Evolutionary conservation across 768 basidiomycete genomes (phyloP).

Genomic region (Lactarius evosmus): DNA sequence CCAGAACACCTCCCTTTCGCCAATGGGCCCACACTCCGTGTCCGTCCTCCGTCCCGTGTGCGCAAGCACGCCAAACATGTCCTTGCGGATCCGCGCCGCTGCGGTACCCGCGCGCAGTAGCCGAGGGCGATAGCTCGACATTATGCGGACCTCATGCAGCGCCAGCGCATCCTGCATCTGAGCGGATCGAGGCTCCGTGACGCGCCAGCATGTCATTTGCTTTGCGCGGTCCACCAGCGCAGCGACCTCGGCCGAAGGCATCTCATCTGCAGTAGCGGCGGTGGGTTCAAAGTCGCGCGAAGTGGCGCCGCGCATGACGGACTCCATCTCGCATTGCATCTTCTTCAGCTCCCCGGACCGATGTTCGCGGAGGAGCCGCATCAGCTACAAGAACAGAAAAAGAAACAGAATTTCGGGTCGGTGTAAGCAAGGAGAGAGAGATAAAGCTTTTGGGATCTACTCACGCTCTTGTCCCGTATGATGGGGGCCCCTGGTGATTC

Average conservation of each 20-base stretch:
- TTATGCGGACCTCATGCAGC: slow-evolving; percentile 2
- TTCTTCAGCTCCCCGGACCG: neutral
- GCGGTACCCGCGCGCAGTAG: neutral
- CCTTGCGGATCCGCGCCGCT: neutral
- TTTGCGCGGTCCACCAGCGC: neutral
- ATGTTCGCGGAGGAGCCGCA: neutral
- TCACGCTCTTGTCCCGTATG: neutral
- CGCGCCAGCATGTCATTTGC: neutral
- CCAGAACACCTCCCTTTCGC: slow-evolving; percentile 10
- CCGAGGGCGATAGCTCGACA: slow-evolving; percentile 8
- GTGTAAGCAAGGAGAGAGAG: neutral
- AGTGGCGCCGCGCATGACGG: neutral
- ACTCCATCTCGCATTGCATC: slow-evolving; percentile 8
- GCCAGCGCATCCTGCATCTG: neutral
- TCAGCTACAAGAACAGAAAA: neutral
- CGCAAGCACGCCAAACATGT: neutral
- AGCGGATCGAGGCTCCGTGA: neutral
- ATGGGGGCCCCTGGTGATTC: neutral
- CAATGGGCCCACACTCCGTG: neutral
- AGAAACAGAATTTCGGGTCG: neutral
- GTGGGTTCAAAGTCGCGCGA: neutral
- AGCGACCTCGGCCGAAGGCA: neutral
- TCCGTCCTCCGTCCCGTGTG: neutral
- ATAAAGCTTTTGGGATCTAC: neutral
- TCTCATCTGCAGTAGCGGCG: neutral